Evolutionary conservation across 805 yeast species (phyloP), one percentile per base, ranked within the genome.

Genomic region (Debaryomyces prosopidis): DNA sequence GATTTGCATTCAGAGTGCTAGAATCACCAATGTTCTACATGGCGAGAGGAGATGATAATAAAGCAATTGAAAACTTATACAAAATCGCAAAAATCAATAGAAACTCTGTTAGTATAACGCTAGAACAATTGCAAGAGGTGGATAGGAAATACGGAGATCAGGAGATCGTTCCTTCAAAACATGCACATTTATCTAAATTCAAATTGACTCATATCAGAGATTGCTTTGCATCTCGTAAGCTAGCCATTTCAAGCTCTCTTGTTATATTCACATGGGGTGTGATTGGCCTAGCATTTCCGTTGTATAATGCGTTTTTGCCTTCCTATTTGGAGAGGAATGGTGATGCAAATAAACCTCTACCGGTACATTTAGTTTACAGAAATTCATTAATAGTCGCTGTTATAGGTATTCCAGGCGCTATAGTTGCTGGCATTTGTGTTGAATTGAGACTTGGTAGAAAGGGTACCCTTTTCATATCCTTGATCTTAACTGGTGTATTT

Each of bases 11-110:
- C 47, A 53, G 64, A 11, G 70, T 82, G 42, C 73, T 69, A 43
- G 86, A 81, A 55, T 76, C 84, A 32, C 85, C 87, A 28, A 76
- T 75, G 48, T 81, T 74, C 55, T 70, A 76, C 49, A 61, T 81
- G 39, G 72, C 82, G 5, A 67, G 72, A 42, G 84, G 84, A 2
- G 63, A 74, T 43, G 80, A 81, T 52, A 77, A 59, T 23, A 77
- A 68, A 49, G 82, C 82, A 1, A 56, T 71, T n/a, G 68, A 63
- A 23, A 65, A 68, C 2, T 49, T 79, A 19, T 61, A 74, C 49
- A 66, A 65, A 33, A 70, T 80, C 43, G 80, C 86, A 1, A 58
- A 54, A 27, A 71, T 75, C 51, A 73, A 81, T 58, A 62, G 69
- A 43, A 66, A 73, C 44, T 56, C 57, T 6, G 56, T 67, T 39